These are phyloP conservation scores for Suhomyces maxii DNA, from an alignment of 1,139 yeast genomes.

Conservation along the genomic window DNA sequence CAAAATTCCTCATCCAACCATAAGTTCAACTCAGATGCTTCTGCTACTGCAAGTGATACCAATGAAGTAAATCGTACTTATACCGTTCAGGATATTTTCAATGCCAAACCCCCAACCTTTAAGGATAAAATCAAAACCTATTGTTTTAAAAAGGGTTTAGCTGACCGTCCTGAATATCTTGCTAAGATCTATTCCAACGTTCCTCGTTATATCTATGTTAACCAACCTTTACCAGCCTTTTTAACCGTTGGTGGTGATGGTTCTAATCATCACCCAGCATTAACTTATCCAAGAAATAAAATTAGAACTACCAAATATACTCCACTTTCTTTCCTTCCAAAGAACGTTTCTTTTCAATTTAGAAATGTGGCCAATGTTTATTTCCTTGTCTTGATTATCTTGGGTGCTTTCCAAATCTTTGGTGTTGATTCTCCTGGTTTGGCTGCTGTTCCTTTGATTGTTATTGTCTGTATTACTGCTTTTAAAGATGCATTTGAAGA, in stretches of 20 bases:
- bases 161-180: slow-evolving; percentile 35
- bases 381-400: slow-evolving; percentile 75
- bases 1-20: slow-evolving; percentile 3
- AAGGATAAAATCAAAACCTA: slow-evolving; percentile 27
- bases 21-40: slow-evolving; percentile 2
- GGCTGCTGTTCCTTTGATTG: slow-evolving; percentile 91
- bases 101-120: slow-evolving; percentile 35
- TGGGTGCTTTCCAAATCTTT: slow-evolving; percentile 86
- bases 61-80: slow-evolving; percentile 3
- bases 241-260: slow-evolving; percentile 17
- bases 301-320: slow-evolving; percentile 96
- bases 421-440: slow-evolving; percentile 90
- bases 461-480: slow-evolving; percentile 85
- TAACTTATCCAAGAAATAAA: slow-evolving; percentile 76
- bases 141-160: slow-evolving; percentile 34
- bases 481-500: slow-evolving; percentile 94
- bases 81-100: slow-evolving; percentile 23
- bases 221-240: slow-evolving; percentile 34
- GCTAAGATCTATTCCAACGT: slow-evolving; percentile 35
- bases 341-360: slow-evolving; percentile 77
- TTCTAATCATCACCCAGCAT: slow-evolving; percentile 39
- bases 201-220: slow-evolving; percentile 42
- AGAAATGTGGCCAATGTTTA: slow-evolving; percentile 87
- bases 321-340: slow-evolving; percentile 84
- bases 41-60: slow-evolving; percentile 1